A percentile compares a stretch with the other conserved stretches of the same genome.
These are phyloP conservation scores for Penstemon eatonii DNA, from an alignment of 257 asterid species.

Conservation along the genomic window DNA sequence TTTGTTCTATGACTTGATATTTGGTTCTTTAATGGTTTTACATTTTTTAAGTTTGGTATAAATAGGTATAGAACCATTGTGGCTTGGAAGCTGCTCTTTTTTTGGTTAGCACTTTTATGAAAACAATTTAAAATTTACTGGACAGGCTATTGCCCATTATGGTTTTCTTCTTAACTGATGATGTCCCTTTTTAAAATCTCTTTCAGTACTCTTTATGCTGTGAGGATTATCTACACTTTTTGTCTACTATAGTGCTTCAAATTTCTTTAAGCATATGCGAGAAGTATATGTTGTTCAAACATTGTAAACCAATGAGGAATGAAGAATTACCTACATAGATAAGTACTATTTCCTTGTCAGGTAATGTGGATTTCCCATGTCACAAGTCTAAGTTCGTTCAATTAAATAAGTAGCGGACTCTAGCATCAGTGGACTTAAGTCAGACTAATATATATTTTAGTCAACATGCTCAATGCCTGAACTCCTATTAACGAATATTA, in stretches of 20 bases:
- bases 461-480: not conserved
- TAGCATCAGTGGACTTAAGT: not conserved
- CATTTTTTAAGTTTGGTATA: slow-evolving; percentile 9
- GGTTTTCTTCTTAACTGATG: not conserved
- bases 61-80: slow-evolving; percentile 5
- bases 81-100: not conserved
- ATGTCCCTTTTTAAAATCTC: too few relatives aligned
- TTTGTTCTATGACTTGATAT: slow-evolving; percentile 13
- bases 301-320: not conserved
- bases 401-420: not conserved
- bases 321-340: slow-evolving; percentile 15
- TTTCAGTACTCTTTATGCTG: not conserved
- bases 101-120: slow-evolving; percentile 6
- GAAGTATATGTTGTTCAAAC: not conserved
- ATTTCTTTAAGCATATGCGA: not conserved
- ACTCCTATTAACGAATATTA: not conserved
- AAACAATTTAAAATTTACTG: not conserved
- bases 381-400: slow-evolving; percentile 7
- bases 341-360: not conserved
- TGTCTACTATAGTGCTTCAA: not conserved
- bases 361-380: slow-evolving; percentile 5
- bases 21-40: slow-evolving; percentile 16
- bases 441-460: not conserved
- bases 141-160: not conserved
- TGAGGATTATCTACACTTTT: not conserved